A percentile compares a stretch with the other conserved stretches of the same genome.
phyloP scores from a whole-genome alignment of 805 yeast species.

The Lipomyces yamadae region DNA sequence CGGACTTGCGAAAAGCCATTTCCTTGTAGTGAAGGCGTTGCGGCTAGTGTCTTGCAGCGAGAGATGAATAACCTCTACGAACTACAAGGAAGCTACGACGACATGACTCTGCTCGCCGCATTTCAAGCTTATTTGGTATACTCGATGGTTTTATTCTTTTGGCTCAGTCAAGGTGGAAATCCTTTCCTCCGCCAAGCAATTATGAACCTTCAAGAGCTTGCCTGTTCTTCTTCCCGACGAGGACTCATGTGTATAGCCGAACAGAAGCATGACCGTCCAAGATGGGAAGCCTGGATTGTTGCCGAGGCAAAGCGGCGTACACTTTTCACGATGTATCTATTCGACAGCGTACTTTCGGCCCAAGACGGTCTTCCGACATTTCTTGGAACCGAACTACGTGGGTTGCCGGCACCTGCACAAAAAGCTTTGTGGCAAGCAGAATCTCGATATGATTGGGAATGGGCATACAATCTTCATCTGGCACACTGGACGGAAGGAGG shows the following conservation, averaged over 20 bases:
- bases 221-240: background rate
- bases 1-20: no score
- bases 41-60: no score
- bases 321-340: slow-evolving; percentile 8
- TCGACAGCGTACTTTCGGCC: slow-evolving; percentile 8
- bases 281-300: slow-evolving; percentile 14
- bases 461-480: slow-evolving; percentile 16
- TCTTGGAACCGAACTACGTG: background rate
- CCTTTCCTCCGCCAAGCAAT: background rate
- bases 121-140: slow-evolving; percentile 13
- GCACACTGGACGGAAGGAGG: slow-evolving; percentile 15
- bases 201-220: background rate
- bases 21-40: no score
- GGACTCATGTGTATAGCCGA: slow-evolving; percentile 17
- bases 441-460: slow-evolving; percentile 23
- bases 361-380: background rate
- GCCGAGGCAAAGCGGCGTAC: slow-evolving; percentile 14
- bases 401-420: background rate
- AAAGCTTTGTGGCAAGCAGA: slow-evolving; percentile 22
- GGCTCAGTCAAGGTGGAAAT: background rate
- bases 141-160: background rate
- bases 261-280: background rate
- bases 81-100: background rate
- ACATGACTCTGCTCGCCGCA: slow-evolving; percentile 8
- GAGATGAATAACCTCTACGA: no score